Base-by-base conservation (phyloP, 2,329 filamentous ascomycete genomes). In the Fusarium anthophilum region DNA sequence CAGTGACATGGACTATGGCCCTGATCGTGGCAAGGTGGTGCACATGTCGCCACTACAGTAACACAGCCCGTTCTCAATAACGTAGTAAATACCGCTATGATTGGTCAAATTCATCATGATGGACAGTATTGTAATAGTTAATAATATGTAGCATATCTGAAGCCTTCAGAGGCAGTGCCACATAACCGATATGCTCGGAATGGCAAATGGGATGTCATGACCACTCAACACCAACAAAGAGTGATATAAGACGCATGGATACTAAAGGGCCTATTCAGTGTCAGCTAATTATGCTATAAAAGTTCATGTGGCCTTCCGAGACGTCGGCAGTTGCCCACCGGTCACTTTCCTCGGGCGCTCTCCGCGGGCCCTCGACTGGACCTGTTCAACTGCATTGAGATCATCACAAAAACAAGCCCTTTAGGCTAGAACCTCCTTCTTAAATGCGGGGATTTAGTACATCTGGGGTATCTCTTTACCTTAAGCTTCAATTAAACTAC, bases 51-150 rank as follows among this genome's bases (percentile, higher is more conserved):
- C 32, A 15, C 32, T 35, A 35, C 32, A 35, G 32, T 35, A 15
- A 15, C 32, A 15, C 32, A 35, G 0, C 14, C 32, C 0, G 7
- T 35, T 6, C 14, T 15, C 14, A 35, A 35, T 35, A 15, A 35
- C 32, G 32, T 6, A 3, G 14, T 0, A 35, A 35, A 35, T 2
- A 15, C 14, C 6, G 32, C 14, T 35, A 14, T 15, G 14, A 0
- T 35, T 1, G 8, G 32, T 35, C 13, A 0, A 35, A 35, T 0
- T 35, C 3, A 35, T 15, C 14, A 35, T 35, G 0, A 1, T 2
- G 32, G 14, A 35, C 32, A 35, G 32, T 15, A 0, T 35, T 35
- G 32, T 35, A 35, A 35, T 35, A n/a, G 32, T 15, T 0, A 35
- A 35, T 6, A 15, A 3, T 15, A 35, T 6, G 1, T 35, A 35